Evolutionary conservation across 179 eudicot genomes (phyloP).

Genomic region (Pouteria campechiana): DNA sequence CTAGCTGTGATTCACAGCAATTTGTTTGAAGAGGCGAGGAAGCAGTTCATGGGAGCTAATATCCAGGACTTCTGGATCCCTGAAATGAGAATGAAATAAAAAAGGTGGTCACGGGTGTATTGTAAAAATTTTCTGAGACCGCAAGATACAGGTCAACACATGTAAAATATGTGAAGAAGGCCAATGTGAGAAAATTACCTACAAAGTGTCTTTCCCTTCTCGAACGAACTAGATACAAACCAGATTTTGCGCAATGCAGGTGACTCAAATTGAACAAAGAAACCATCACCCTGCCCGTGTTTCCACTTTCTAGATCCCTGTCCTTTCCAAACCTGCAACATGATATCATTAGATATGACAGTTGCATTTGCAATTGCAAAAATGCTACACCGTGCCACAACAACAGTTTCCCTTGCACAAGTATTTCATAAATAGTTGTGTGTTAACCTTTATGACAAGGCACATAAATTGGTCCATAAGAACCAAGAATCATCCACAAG

Average conservation of each 20-base stretch:
- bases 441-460: no score
- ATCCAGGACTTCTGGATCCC: slow-evolving; percentile 87
- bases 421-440: no score
- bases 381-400: no score
- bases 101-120: background rate
- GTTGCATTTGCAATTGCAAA: background rate
- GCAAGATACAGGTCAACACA: background rate
- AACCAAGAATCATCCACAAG: no score
- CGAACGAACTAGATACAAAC: slow-evolving; percentile 70
- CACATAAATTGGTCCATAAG: no score
- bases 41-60: slow-evolving; percentile 64
- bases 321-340: slow-evolving; percentile 91
- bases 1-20: no score
- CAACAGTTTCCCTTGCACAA: no score
- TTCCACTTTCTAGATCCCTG: slow-evolving; percentile 98
- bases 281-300: slow-evolving; percentile 84
- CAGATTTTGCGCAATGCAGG: slow-evolving; percentile 57
- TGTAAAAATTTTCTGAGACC: background rate
- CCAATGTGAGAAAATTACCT: slow-evolving; percentile 39
- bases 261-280: slow-evolving; percentile 89
- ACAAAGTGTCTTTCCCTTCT: slow-evolving; percentile 82
- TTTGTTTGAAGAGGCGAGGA: slow-evolving; percentile 60
- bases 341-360: no score
- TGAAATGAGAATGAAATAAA: slow-evolving; percentile 10
- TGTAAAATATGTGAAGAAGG: background rate